Evolutionary conservation across 306 rosid genomes (phyloP), one percentile per base, ranked within the genome.

Genomic region (Prunus mongolica): DNA sequence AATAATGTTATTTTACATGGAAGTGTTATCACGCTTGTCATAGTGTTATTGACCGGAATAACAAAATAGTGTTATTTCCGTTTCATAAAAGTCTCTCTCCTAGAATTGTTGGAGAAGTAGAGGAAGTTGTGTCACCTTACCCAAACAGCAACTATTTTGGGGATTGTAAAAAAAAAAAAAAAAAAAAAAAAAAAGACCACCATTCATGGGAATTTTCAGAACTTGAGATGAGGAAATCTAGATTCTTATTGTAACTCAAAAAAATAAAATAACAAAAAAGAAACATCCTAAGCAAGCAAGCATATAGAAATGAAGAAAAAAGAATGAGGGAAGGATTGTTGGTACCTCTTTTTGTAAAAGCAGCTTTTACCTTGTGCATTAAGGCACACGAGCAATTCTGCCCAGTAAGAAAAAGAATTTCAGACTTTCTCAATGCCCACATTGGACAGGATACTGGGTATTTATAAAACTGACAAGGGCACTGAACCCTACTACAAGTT

Each of bases 11-110:
- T 5, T 0, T 32, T 1, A 32, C 0, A 32, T 32, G 1, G 0
- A 32, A 32, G 0, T 32, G 38, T 32, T 32, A 5, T 34, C 8
- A 34, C 1, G 8, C 0, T 0, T 34, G 0, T 34, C 8, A 5
- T 34, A 34, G 0, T 1, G 0, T 34, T 32, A 32, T 34, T 34
- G 0, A 1, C 2, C 0, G 7, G 8, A 28, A 5, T 34, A 34
- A 0, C 1, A 34, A 34, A 34, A 5, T 34, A 34, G 0, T 34
- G 8, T 34, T 5, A 34, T 34, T 34, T 0, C 1, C 8, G 2
- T 34, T 34, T 6, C 2, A 34, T 34, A 0, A 34, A 34, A 5
- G 0, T 34, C 0, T 5, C 6, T 34, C 8, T 34, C 7, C 41
- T 7, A 38, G 0, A 55, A 13, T 8, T 73, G 5, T 54, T 54